Base-by-base conservation (phyloP, 176 grass and related monocot species). In the Oryza rufipogon region DNA sequence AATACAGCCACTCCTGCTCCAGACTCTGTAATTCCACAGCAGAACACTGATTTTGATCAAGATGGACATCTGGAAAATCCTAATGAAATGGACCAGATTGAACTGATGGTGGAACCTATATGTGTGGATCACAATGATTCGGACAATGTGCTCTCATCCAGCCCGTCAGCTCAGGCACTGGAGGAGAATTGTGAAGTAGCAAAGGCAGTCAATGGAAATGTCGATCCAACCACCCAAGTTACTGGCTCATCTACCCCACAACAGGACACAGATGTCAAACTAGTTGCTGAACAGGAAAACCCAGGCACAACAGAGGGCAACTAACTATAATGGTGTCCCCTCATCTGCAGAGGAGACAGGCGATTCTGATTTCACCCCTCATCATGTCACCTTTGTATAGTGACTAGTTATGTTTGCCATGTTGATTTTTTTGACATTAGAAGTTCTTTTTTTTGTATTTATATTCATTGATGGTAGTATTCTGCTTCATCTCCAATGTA, bases 21-120 rank as follows among this genome's bases (percentile, higher is more conserved):
- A 73, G 73, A 82, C 47, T 77, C 60, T 58, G 28, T 19, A 56
- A 78, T 80, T 48, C 69, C 46, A 30, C 79, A 79, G n/a, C 75
- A 36, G 11, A 60, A 7, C 64, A 80, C 63, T 70, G 80, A 71
- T 76, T 14, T 80, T 26, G 70, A 84, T 83, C 74, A 90, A 61
- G 79, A 71, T 68, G 84, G 49, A 73, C 34, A 81, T 80, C 16
- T 68, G 56, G 86, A 87, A 70, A 67, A 86, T 1, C 68, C 64
- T 71, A 38, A 36, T 11, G 80, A 78, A 86, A 63, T 80, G 30
- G 80, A 87, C 4, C 48, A 75, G 23, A 52, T 41, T 80, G 73
- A 54, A 63, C 54, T 75, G 48, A 6, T 83, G 41, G 48, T 84
- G 32, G 80, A 90, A 68, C 49, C 88, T 64, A 82, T 74, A 44